phyloP scores from a whole-genome alignment of 169 alveolate species.

The Plasmodium ovale region DNA sequence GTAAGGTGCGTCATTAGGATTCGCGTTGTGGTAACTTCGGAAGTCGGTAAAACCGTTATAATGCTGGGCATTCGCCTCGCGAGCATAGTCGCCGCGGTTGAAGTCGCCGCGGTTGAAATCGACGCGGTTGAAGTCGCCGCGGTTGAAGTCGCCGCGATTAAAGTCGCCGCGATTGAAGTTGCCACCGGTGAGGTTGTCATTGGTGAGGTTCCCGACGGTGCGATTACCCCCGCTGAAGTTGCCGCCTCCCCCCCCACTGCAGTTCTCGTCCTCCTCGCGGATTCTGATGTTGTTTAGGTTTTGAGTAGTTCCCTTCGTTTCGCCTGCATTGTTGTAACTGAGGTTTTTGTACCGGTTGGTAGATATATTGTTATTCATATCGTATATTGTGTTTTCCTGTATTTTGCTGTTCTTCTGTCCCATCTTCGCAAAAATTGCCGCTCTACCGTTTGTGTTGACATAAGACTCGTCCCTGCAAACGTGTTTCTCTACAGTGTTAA shows the following conservation, averaged over 20 bases:
- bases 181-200: neutral
- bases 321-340: constrained; percentile 13
- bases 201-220: neutral
- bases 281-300: constrained; percentile 47
- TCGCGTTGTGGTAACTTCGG: neutral
- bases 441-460: neutral
- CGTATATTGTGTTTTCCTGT: constrained; percentile 20
- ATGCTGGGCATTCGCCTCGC: neutral
- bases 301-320: constrained; percentile 1
- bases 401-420: constrained; percentile 40
- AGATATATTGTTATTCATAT: constrained; percentile 30
- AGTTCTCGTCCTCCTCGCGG: constrained; percentile 40
- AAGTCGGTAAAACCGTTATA: neutral
- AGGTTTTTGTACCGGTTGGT: constrained; percentile 37
- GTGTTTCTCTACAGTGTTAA: neutral
- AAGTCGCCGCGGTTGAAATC: neutral
- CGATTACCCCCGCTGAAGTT: neutral
- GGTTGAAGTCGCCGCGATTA: neutral
- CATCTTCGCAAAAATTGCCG: constrained; percentile 10
- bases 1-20: neutral
- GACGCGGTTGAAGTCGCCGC: neutral
- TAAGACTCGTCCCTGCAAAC: neutral
- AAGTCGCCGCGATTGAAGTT: neutral
- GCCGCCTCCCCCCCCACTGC: too few species aligned
- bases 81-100: neutral